Conservation (phyloP, 1,284 basidiomycete species). For the Stygiomarasmius scandens region DNA sequence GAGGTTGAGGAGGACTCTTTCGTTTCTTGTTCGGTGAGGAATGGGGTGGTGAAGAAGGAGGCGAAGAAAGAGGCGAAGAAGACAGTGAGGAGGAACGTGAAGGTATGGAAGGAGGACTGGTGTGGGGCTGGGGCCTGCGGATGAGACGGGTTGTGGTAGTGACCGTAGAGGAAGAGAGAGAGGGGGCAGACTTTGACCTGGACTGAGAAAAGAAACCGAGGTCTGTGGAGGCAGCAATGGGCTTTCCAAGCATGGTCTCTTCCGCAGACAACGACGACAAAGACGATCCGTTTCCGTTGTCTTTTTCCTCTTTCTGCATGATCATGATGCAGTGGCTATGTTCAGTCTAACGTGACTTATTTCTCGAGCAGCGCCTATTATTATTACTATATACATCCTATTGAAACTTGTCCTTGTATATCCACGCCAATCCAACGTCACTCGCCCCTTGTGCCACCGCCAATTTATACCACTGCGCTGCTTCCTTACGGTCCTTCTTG, state of each 20-base stretch:
- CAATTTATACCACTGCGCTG: conserved; percentile 88
- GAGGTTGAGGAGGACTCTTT: conserved; percentile 22
- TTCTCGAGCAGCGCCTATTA: neutral
- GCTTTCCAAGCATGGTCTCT: neutral
- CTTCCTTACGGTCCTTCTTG: conserved; percentile 86
- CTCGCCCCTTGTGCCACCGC: conserved; percentile 80
- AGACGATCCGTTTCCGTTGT: neutral
- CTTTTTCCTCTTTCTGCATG: no score
- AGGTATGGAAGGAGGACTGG: conserved; percentile 14
- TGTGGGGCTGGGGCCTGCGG: conserved; percentile 11
- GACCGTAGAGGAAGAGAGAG: conserved; percentile 31
- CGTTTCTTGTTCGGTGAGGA: conserved; percentile 28
- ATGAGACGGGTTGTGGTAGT: conserved; percentile 34
- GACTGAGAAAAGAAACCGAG: conserved; percentile 38
- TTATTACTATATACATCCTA: conserved; percentile 18
- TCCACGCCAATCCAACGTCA: conserved; percentile 84
- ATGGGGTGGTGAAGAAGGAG: conserved; percentile 27
- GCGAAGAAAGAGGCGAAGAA: conserved; percentile 29
- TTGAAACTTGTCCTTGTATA: conserved; percentile 80
- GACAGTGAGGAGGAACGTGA: conserved; percentile 26
- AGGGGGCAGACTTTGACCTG: conserved; percentile 28
- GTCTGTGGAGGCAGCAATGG: conserved; percentile 25
- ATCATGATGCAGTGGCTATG: no score
- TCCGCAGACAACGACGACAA: neutral
- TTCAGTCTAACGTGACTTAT: no score